Evolutionary conservation across 768 basidiomycete species (phyloP), one percentile per base, ranked within the genome.

Genomic region (Leccinum uliginosum): DNA sequence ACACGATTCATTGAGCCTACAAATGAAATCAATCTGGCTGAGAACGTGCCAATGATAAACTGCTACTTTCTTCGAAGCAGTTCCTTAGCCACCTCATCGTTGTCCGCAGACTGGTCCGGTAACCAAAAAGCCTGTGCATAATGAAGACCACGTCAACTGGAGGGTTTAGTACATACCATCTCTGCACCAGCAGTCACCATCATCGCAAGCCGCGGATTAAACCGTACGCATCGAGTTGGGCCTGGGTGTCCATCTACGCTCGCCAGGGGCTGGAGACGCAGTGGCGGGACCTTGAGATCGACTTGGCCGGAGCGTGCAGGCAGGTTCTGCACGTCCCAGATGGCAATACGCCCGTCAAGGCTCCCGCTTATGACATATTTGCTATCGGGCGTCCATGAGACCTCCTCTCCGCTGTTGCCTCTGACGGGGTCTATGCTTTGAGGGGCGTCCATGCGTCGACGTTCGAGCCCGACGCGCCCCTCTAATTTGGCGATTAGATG

Each of bases 301-400:
- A 83, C 74, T 2, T 79, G 71, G 7, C 82, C 85, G 4, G 76
- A 67, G 57, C 77, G 74, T 56, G 74, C 38, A 29, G 83, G 83
- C 55, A 91, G 70, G 61, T 79, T 80, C 62, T 88, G 79, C 38
- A 91, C 76, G 64, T 98, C 94, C 95, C 95, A 99, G 19, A 96
- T 74, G 48, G 80, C 71, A n/a, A 98, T 76, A 63, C 82, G 84
- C 46, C 97, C 97, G 67, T 95, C 86, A 29, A 89, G 78, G 66
- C 86, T 87, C 53, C 97, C 97, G 21, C 90, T 81, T 6, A 97
- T 71, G 44, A 98, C 79, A 65, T 82, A 99, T 70, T 91, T 91
- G 71, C 93, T 93, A 70, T 99, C 96, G 0, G 93, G 91, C 3
- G 91, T 94, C 92, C 93, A 98, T 11, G 82, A 82, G 4, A 95